Conservation (phyloP, 2,329 filamentous ascomycete species). For the Diaporthe citrichinensis region DNA sequence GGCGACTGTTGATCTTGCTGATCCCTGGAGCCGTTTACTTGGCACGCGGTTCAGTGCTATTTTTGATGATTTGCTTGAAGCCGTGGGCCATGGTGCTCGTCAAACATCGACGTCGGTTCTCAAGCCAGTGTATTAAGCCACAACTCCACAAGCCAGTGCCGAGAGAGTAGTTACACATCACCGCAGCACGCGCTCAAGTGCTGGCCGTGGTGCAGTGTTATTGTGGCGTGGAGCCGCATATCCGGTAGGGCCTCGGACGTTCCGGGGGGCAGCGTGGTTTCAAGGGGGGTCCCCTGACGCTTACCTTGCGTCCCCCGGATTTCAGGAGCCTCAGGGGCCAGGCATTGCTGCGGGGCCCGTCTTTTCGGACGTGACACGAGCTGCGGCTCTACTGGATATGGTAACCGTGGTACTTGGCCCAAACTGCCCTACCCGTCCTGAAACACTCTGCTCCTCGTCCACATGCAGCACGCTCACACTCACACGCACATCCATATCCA, state of each 20-base stretch:
- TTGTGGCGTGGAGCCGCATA: slow-evolving; percentile 10
- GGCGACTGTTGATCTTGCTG: slow-evolving; percentile 13
- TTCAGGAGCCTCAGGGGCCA: slow-evolving; percentile 19
- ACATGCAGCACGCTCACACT: slow-evolving; percentile 10
- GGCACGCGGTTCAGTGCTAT: not conserved
- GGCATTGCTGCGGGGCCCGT: not conserved
- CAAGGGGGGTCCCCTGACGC: slow-evolving; percentile 32
- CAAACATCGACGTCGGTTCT: not conserved
- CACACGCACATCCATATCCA: not conserved
- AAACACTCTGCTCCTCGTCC: slow-evolving; percentile 20
- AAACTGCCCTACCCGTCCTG: slow-evolving; percentile 32
- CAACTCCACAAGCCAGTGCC: not conserved
- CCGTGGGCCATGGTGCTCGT: not conserved
- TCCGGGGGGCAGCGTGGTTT: slow-evolving; percentile 9
- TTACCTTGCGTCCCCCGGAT: slow-evolving; percentile 24
- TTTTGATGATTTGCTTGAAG: not conserved
- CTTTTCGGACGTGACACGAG: not conserved
- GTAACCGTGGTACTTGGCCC: slow-evolving; percentile 24
- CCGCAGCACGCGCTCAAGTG: not conserved
- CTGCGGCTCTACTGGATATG: slow-evolving; percentile 22
- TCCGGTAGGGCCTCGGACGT: slow-evolving; percentile 22
- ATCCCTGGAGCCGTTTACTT: slow-evolving; percentile 5
- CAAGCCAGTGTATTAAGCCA: not conserved
- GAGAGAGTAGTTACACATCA: not conserved
- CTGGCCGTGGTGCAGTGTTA: not conserved